Evolutionary conservation across 2,329 filamentous ascomycete species (phyloP).

Genomic region (Pseudogymnoascus destructans): DNA sequence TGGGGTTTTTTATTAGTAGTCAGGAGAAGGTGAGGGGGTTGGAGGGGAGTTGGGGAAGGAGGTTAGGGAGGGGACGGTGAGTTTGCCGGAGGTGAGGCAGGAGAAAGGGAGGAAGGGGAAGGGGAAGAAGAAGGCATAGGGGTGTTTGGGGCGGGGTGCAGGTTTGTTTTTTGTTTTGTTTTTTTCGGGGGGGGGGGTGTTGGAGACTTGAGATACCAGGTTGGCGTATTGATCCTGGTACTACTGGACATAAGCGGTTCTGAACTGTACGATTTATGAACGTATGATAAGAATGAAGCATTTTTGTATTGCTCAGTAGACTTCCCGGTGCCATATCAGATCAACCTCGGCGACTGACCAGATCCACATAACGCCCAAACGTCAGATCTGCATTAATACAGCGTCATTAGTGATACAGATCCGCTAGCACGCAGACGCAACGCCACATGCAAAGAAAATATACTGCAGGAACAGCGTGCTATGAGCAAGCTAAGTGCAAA

Average conservation of each 20-base stretch:
- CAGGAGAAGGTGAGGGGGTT: constrained; percentile 67
- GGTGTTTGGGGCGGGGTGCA: not conserved
- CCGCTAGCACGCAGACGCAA: not conserved
- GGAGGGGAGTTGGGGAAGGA: constrained; percentile 53
- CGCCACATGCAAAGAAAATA: not conserved
- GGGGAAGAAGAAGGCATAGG: constrained; percentile 17
- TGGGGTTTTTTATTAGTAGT: constrained; percentile 77
- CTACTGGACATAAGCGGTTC: not conserved
- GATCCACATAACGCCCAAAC: not conserved
- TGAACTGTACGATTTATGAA: not conserved
- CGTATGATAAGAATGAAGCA: not conserved
- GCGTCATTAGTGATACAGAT: not conserved
- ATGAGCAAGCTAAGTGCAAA: not conserved
- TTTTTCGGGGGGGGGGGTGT: not conserved
- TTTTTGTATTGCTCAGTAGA: not conserved
- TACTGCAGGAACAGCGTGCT: not conserved
- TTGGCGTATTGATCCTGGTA: not conserved
- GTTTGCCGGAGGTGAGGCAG: constrained; percentile 38
- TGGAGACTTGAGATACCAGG: not conserved
- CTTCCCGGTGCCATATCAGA: not conserved
- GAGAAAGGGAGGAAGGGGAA: constrained; percentile 17
- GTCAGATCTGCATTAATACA: not conserved
- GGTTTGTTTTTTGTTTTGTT: not conserved
- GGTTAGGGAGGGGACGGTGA: constrained; percentile 58
- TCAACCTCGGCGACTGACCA: not conserved